Base-by-base conservation (phyloP, 495 filamentous ascomycete genomes). In the Penicillium lagena region DNA sequence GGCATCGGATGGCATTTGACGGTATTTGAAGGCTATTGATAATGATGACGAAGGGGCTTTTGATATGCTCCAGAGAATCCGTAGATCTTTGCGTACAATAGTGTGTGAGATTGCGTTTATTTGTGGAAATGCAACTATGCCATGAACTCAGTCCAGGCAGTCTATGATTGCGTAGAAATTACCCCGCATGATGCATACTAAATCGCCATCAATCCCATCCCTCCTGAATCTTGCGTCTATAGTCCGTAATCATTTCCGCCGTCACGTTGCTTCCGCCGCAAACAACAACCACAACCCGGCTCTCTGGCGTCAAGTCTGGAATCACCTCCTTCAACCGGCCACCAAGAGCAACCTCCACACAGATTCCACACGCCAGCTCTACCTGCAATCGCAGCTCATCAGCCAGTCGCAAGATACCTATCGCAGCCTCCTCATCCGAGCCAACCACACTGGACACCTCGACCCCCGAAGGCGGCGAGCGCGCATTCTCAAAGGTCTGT, bases 331-430 rank as follows among this genome's bases (percentile, higher is more conserved):
- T 75, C 54, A 82, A 64, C 55, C 85, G 55, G 28, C 15, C 39
- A 13, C 42, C 48, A 10, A 56, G 11, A 12, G 52, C 76, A 36
- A 73, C 64, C 32, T 83, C 80, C 7, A 86, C 51, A 47, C 77
- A 83, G 13, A 90, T 89, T 0, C 89, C 89, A 61, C 91, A 90
- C n/a, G 86, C 78, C 50, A 82, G 64, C 64, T 96, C 91, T 9
- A 94, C 85, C 42, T 89, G 62, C 54, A 94, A 62, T 39, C 82
- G 64, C 60, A 83, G 78, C 39, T 90, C 86, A 55, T 96, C 87
- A 29, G 87, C 80, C 49, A 96, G 76, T 30, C 75, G 60, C 54
- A 82, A 70, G 41, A 82, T 79, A 1, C 79, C 87, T 67, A 76
- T 74, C 10, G 85, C 89, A 1, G 91, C 90, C 49, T 94, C 82